Conservation (phyloP, 129 eudicot species). For the Centrapalus pauciflorus region DNA sequence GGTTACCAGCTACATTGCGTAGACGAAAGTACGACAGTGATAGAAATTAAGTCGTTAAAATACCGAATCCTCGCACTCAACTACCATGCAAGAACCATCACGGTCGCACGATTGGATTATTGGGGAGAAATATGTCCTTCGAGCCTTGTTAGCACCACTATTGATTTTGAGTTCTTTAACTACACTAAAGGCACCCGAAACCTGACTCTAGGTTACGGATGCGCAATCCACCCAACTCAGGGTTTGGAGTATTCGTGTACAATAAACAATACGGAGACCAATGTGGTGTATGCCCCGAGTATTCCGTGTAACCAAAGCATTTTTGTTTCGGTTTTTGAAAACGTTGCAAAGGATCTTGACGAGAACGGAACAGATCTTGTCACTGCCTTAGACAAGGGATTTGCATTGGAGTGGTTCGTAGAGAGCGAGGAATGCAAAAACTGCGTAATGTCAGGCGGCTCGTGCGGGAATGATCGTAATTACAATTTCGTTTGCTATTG, state of each 20-base stretch:
- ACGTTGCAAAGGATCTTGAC: constrained; percentile 16
- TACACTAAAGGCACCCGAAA: constrained; percentile 30
- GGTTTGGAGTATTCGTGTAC: constrained; percentile 23
- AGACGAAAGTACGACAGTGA: constrained; percentile 10
- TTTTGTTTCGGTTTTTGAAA: constrained; percentile 16
- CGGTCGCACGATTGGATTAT: constrained; percentile 31
- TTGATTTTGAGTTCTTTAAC: constrained; percentile 32
- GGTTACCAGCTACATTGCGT: constrained; percentile 38
- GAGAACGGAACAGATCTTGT: constrained; percentile 10
- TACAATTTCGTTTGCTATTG: constrained; percentile 27
- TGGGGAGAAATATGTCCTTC: constrained; percentile 33
- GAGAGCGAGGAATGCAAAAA: constrained; percentile 25
- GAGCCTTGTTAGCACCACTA: constrained; percentile 24
- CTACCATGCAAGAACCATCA: constrained; percentile 17
- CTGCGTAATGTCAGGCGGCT: constrained; percentile 25
- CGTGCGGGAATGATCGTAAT: constrained; percentile 21
- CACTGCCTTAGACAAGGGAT: constrained; percentile 21
- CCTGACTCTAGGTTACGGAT: constrained; percentile 42
- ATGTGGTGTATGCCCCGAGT: constrained; percentile 13
- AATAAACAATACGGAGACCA: constrained; percentile 28
- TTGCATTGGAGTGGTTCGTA: constrained; percentile 21
- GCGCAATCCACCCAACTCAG: constrained; percentile 13
- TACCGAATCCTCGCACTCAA: constrained; percentile 24
- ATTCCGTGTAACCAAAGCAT: constrained; percentile 20
- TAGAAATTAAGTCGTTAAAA: constrained; percentile 18